These are phyloP conservation scores for Gastrolobium bilobum DNA, from an alignment of 306 rosid species.

Conservation along the genomic window DNA sequence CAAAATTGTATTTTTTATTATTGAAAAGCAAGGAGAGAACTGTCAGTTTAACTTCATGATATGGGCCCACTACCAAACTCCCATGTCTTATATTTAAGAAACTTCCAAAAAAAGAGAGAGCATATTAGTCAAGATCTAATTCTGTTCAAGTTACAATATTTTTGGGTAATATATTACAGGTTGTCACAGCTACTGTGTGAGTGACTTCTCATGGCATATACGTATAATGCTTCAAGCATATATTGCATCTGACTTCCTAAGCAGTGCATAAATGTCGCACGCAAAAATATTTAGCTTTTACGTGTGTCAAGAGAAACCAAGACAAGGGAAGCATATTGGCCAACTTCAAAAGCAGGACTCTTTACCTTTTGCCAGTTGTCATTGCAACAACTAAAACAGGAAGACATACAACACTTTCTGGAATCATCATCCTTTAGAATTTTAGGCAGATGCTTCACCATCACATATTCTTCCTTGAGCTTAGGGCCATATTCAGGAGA, in stretches of 20 bases:
- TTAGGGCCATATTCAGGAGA: slow-evolving; percentile 96
- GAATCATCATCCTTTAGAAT: slow-evolving; percentile 68
- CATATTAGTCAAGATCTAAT: slow-evolving; percentile 18
- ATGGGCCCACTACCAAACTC: slow-evolving; percentile 13
- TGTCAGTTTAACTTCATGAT: slow-evolving; percentile 22
- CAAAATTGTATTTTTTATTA: not conserved
- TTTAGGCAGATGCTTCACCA: slow-evolving; percentile 96
- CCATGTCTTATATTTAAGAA: slow-evolving; percentile 13
- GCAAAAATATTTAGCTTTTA: slow-evolving; percentile 15
- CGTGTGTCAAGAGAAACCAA: slow-evolving; percentile 31
- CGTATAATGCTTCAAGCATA: not conserved
- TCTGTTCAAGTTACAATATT: not conserved
- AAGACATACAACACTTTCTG: slow-evolving; percentile 80
- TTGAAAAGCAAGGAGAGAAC: slow-evolving; percentile 23
- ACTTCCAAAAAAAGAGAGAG: not conserved
- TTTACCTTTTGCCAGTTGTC: slow-evolving; percentile 99
- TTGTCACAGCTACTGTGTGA: slow-evolving; percentile 19
- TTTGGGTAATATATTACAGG: slow-evolving; percentile 3
- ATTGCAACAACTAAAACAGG: slow-evolving; percentile 86
- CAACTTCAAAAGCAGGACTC: slow-evolving; percentile 36
- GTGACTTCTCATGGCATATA: slow-evolving; percentile 21
- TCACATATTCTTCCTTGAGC: slow-evolving; percentile 91
- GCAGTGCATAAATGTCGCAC: slow-evolving; percentile 12
- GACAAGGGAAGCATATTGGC: slow-evolving; percentile 26
- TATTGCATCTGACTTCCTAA: slow-evolving; percentile 25